Evolutionary conservation across 2,329 filamentous ascomycete genomes (phyloP).

Genomic region (Cercospora berteroae): DNA sequence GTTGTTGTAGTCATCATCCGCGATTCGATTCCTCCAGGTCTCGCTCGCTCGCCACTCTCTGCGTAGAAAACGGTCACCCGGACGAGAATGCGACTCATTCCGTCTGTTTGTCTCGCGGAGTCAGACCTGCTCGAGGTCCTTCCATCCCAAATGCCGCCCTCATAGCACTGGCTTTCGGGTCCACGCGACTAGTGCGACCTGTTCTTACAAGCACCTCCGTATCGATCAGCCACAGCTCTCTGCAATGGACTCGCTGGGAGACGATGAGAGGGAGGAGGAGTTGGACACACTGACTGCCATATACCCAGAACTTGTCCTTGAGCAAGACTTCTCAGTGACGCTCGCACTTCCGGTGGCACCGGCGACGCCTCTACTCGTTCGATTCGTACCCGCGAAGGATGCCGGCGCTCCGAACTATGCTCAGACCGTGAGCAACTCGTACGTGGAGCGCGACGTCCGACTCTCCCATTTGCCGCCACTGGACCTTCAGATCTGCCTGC

Average conservation of each 20-base stretch:
- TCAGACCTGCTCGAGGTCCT: constrained; percentile 12
- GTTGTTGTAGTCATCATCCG: constrained; percentile 12
- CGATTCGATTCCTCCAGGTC: background rate
- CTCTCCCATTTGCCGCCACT: constrained; percentile 59
- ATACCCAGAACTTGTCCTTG: constrained; percentile 58
- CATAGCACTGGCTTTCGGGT: constrained; percentile 29
- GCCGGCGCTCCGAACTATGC: constrained; percentile 12
- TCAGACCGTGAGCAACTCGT: constrained; percentile 13
- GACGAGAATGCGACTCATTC: background rate
- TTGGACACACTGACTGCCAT: constrained; percentile 60
- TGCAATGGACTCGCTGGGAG: constrained; percentile 14
- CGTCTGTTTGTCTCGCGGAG: background rate
- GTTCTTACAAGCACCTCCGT: background rate
- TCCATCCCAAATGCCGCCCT: constrained; percentile 22
- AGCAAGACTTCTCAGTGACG: constrained; percentile 50
- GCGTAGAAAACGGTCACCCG: background rate
- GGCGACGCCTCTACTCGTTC: constrained; percentile 48
- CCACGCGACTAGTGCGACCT: constrained; percentile 23
- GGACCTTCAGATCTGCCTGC: constrained; percentile 53
- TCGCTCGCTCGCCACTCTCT: constrained; percentile 3
- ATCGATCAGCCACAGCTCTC: background rate
- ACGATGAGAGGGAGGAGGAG: constrained; percentile 60
- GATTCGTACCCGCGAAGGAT: constrained; percentile 28
- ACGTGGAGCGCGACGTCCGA: constrained; percentile 43
- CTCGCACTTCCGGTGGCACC: constrained; percentile 59